A percentile compares a stretch with the other conserved stretches of the same genome.
Conservation (phyloP, 2,329 filamentous ascomycete genomes). For the Ambrosiella beaveri region DNA sequence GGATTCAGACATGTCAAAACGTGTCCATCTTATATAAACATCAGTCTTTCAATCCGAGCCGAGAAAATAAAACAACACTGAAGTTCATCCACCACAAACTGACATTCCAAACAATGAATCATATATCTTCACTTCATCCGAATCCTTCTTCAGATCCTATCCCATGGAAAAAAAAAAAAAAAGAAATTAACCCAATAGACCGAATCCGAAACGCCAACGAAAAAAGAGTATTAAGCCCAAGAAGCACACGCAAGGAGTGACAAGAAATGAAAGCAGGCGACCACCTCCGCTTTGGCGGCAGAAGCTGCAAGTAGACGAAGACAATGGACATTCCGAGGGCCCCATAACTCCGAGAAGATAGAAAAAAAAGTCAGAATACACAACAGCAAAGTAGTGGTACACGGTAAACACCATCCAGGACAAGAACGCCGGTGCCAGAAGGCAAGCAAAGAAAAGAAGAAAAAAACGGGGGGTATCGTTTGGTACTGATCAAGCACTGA, state of each 20-base stretch:
- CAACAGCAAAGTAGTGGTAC: slow-evolving; percentile 12
- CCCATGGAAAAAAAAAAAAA: slow-evolving; percentile 1
- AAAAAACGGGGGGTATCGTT: slow-evolving; percentile 13
- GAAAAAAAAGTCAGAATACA: slow-evolving; percentile 5
- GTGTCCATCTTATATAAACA: slow-evolving; percentile 9
- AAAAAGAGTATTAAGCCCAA: slow-evolving; percentile 11
- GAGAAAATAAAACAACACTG: slow-evolving; percentile 1
- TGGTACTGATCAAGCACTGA: slow-evolving; percentile 13
- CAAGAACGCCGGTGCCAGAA: slow-evolving; percentile 7
- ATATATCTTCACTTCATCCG: slow-evolving; percentile 10
- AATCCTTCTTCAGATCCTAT: not conserved
- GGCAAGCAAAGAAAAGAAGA: slow-evolving; percentile 10
- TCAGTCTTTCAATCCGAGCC: not conserved
- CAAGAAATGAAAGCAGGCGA: not conserved
- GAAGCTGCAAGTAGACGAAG: not conserved
- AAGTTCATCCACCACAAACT: slow-evolving; percentile 7
- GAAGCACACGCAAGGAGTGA: not conserved
- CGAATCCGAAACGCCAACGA: slow-evolving; percentile 1
- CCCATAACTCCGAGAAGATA: slow-evolving; percentile 9
- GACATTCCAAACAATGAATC: slow-evolving; percentile 13
- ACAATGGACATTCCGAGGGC: slow-evolving; percentile 4
- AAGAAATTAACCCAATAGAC: slow-evolving; percentile 1
- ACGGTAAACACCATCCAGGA: slow-evolving; percentile 6
- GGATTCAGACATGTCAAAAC: slow-evolving; percentile 10
- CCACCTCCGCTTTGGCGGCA: not conserved